phyloP scores from a whole-genome alignment of 805 yeast genomes.

The Barnettozyma californica region DNA sequence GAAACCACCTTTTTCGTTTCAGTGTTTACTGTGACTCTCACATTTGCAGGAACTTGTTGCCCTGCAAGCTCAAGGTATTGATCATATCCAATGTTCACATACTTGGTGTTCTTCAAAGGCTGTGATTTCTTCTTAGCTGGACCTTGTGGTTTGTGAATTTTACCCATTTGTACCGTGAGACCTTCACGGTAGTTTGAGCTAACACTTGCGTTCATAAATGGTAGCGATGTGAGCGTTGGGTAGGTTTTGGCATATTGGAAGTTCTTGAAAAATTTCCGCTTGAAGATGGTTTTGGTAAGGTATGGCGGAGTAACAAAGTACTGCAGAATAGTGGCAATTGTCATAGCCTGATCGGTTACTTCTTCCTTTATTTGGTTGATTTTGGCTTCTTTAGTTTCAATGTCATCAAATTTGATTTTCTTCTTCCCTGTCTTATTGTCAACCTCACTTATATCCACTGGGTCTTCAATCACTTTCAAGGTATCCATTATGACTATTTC shows the following conservation, averaged over 20 bases:
- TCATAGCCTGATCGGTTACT: slow-evolving; percentile 36
- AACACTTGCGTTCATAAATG: slow-evolving; percentile 52
- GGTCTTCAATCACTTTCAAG: slow-evolving; percentile 23
- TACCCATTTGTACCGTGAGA: slow-evolving; percentile 35
- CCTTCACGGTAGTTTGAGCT: slow-evolving; percentile 59
- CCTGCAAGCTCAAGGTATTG: slow-evolving; percentile 51
- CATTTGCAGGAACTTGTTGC: slow-evolving; percentile 67
- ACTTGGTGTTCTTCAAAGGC: slow-evolving; percentile 56
- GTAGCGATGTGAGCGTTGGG: slow-evolving; percentile 69
- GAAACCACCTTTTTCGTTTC: slow-evolving; percentile 59
- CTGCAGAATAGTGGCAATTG: slow-evolving; percentile 68
- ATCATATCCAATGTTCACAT: slow-evolving; percentile 68
- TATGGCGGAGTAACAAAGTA: slow-evolving; percentile 84
- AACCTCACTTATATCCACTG: slow-evolving; percentile 18
- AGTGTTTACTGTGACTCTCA: slow-evolving; percentile 75
- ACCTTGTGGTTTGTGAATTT: slow-evolving; percentile 26
- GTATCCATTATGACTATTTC: slow-evolving; percentile 72
- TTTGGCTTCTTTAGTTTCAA: slow-evolving; percentile 14
- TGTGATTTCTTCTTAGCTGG: slow-evolving; percentile 39
- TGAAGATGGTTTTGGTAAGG: slow-evolving; percentile 59
- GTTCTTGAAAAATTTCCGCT: slow-evolving; percentile 37
- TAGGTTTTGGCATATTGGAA: slow-evolving; percentile 60
- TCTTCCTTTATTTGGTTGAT: slow-evolving; percentile 11
- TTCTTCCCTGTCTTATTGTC: slow-evolving; percentile 19
- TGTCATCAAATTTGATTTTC: slow-evolving; percentile 31